Base-by-base conservation (phyloP, 2,329 filamentous ascomycete species). In the Fusarium sp. region DNA sequence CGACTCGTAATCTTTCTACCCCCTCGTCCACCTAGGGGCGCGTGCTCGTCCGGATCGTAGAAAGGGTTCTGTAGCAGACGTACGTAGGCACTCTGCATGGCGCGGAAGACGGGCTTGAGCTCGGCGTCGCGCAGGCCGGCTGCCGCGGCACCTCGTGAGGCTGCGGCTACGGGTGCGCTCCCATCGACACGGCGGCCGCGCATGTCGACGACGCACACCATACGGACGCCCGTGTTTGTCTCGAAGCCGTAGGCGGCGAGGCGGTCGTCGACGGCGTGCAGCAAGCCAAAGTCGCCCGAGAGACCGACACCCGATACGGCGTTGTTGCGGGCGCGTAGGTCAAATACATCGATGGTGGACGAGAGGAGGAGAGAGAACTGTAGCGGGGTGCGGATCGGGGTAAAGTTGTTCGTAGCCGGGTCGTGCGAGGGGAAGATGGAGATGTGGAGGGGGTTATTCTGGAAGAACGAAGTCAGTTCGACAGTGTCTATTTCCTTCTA, bases 391-490 rank as follows among this genome's bases (percentile, higher is more conserved):
- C 92, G 92, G 74, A 93, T 85, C 39, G 90, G 89, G 9, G 83
- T 80, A 76, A 87, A 85, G 64, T 84, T 85, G 83, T 87, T 85
- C 76, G 87, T 88, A 62, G 87, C 76, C 57, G 88, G 85, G 80
- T 89, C 87, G 87, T 94, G 90, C 56, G 92, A 93, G 61, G 95
- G 93, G 84, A 98, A 98, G 81, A 97, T 91, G 70, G 94, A 92
- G 78, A 98, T 94, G 85, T 98, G 96, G 75, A 98, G 92, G 68
- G 96, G 97, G 81, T 98, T 98, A 86, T 98, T 97, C 95, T 98
- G 80, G 68, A 35, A 73, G 41, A 45, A 27, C 37, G 39, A 18
- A 32, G 20, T 43, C 23, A 63, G 66, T 52, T 11, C 61, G 27
- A 16, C 23, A 37, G 25, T 39, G 54, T 43, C 41, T 58, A 18